phyloP scores from a whole-genome alignment of 371 early-diverging fungal species.

The Phascolomyces articulosus region DNA sequence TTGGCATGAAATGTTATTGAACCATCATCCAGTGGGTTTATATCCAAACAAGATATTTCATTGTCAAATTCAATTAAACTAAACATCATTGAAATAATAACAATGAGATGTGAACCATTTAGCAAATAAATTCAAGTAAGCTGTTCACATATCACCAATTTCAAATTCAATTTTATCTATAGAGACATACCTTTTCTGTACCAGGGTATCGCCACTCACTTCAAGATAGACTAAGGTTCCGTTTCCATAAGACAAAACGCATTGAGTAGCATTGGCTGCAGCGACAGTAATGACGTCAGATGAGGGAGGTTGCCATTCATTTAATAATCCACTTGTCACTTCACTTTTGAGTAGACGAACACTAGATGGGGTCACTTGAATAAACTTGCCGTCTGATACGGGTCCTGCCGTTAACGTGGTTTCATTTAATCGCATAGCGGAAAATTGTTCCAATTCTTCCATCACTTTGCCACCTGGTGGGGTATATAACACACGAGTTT shows the following conservation, averaged over 20 bases:
- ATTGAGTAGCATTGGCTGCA: conserved; percentile 47
- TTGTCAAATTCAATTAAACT: conserved; percentile 49
- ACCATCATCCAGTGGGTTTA: conserved; percentile 40
- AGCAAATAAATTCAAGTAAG: too few relatives aligned
- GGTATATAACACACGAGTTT: conserved; percentile 22
- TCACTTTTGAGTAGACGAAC: conserved; percentile 50
- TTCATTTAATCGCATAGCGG: conserved; percentile 24
- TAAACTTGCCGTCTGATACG: conserved; percentile 16
- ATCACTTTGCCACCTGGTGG: conserved; percentile 28
- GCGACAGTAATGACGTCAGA: conserved; percentile 58
- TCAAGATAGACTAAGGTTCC: conserved; percentile 63
- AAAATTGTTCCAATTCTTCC: conserved; percentile 21
- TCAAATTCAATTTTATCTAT: neutral
- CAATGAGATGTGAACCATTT: too few relatives aligned
- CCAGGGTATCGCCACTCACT: conserved; percentile 40
- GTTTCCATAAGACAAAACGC: conserved; percentile 62
- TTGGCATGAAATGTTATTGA: conserved; percentile 25
- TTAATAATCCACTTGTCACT: conserved; percentile 25
- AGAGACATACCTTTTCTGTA: conserved; percentile 44
- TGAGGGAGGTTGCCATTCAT: conserved; percentile 56
- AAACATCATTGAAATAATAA: neutral
- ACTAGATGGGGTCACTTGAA: conserved; percentile 61
- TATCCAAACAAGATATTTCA: conserved; percentile 71
- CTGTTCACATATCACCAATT: too few relatives aligned
- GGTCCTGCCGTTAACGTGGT: conserved; percentile 30